Base-by-base conservation (phyloP, 768 basidiomycete species). In the Boletus rubroflammeus region DNA sequence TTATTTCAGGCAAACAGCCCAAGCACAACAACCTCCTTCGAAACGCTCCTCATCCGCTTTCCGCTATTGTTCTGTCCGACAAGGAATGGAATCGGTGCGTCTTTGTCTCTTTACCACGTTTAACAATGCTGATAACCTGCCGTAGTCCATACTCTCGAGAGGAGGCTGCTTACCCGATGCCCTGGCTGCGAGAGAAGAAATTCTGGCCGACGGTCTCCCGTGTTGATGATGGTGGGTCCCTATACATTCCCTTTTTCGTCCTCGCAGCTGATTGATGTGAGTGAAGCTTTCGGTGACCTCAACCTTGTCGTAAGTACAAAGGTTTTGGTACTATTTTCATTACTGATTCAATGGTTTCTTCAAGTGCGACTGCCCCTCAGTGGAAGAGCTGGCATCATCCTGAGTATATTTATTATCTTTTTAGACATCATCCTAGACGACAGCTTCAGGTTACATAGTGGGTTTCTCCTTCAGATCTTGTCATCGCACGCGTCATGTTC, bases 131-230 rank as follows among this genome's bases (percentile, higher is more conserved):
- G 34, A 63, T 42, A 15, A 8, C 17, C 8, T 2, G 19, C 28
- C 4, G 5, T n/a, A 93, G 91, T 31, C 93, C 95, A 14, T 98
- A 98, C 70, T 83, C 91, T 43, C 88, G 94, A 34, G 82, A 92
- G 59, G 79, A 84, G 56, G 96, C 97, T n/a, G 94, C 83, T 8
- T 98, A 92, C 70, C 95, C 97, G 23, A 69, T 93, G 56, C 79
- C 87, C 13, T 90, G 84, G 78, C 78, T 99, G 29, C 76, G 77
- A 47, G 86, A 90, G 72, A 88, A 82, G 76, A 99, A 99, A 73
- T 96, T 98, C 75, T 99, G 97, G 97, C 96, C 97, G 1, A 81
- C 90, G 5, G 89, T 95, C 40, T 87, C 90, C 5, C 80, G 96
- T 44, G 82, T 99, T 48, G 95, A 98, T 65, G 96, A 98, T 76